Evolutionary conservation across 805 yeast species (phyloP), one percentile per base, ranked within the genome.

Genomic region (Sugiyamaella boreocaroliniensis): DNA sequence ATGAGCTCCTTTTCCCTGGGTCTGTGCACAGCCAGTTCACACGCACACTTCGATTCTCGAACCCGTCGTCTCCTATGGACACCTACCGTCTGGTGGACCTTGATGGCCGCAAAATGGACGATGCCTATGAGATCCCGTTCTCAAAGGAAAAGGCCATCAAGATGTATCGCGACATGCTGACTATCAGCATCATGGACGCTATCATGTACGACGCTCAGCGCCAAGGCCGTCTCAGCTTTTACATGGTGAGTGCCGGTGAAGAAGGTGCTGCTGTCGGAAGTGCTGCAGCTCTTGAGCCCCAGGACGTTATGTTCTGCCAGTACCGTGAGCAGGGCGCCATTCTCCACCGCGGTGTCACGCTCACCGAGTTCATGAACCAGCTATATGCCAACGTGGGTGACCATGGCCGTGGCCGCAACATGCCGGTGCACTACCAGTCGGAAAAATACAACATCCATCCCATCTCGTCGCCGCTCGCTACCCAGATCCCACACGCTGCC

Each of bases 201-300:
- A 67, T 67, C 50, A 61, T 67, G 66, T 67, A 60, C 47, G 71
- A 67, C 40, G 69, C 71, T 14, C 71, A 67, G 53, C 58, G 71
- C 26, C 71, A 67, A 50, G 71, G 71, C 29, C 58, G 71, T 10
- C 54, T 67, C 22, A 56, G 63, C 42, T 67, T 67, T 54, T 67
- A 67, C 56, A 67, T 67, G 69, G 68, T 66, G n/a, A 56, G 62
- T 40, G 68, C 68, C 18, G 71, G 71, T 12, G 71, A 67, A 43
- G 71, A 67, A 48, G 71, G 69, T 3, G 60, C 65, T n/a, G 59
- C 67, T 11, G 65, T 67, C 1, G 71, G 70, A 11, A 57, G 64
- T 40, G 63, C 69, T 0, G 67, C 70, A 11, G 70, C 69, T 8
- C 58, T 67, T 11, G 57, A 51, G 32, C 49, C 57, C 11, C 62